These are phyloP conservation scores for Corallochytrium limacisporum DNA, from an alignment of 78 protist species.

Conservation along the genomic window DNA sequence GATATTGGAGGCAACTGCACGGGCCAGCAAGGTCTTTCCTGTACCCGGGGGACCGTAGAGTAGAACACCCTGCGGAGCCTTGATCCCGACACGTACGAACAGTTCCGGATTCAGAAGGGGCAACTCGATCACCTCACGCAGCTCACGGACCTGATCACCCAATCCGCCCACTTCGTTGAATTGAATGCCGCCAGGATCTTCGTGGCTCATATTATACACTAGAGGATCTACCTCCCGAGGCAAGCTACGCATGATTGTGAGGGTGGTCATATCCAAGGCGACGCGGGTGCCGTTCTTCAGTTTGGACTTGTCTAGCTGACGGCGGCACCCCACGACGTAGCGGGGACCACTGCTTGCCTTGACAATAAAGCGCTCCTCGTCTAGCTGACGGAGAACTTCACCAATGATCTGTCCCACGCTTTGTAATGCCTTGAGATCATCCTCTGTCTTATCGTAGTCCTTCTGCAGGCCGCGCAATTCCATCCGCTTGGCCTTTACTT, in stretches of 20 bases:
- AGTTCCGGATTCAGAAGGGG: constrained; percentile 98
- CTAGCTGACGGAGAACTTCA: constrained; percentile 90
- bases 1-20: constrained; percentile 90
- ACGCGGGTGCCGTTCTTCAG: constrained; percentile 89
- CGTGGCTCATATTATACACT: constrained; percentile 92
- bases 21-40: constrained; percentile 95
- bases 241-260: constrained; percentile 93
- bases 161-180: constrained; percentile 90
- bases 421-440: constrained; percentile 91
- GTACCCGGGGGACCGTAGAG: constrained; percentile 97
- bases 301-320: constrained; percentile 54
- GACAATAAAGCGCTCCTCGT: constrained; percentile 91
- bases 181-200: constrained; percentile 43
- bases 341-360: constrained; percentile 97
- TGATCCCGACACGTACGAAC: constrained; percentile 94
- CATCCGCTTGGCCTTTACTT: constrained; percentile 19
- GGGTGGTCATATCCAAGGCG: constrained; percentile 97
- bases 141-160: constrained; percentile 84
- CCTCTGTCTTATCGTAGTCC: constrained; percentile 82
- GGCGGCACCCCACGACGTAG: constrained; percentile 91
- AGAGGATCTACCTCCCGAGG: constrained; percentile 98
- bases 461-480: constrained; percentile 24
- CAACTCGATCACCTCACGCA: constrained; percentile 96
- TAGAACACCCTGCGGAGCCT: constrained; percentile 97
- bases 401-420: constrained; percentile 97